Conservation (phyloP, 75 land plant species). For the Sequoiadendron giganteum region DNA sequence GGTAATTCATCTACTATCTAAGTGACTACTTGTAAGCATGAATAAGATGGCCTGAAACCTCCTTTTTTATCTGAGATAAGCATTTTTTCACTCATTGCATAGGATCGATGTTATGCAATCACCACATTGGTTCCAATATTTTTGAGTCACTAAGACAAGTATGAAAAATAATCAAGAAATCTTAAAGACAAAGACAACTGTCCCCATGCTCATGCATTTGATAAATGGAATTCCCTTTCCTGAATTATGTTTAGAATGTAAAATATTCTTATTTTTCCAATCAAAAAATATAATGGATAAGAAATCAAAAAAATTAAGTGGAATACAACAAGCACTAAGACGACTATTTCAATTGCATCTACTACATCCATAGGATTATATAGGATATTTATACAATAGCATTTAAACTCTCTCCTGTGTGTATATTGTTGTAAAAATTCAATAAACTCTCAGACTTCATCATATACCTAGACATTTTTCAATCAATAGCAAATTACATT, state of each 20-base stretch:
- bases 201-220: background rate
- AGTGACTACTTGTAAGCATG: background rate
- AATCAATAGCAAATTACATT: background rate
- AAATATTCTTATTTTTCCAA: background rate
- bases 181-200: constrained; percentile 3
- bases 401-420: background rate
- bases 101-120: background rate
- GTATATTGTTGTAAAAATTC: background rate
- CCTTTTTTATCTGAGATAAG: background rate
- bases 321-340: background rate
- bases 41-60: background rate
- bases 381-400: background rate
- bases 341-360: background rate
- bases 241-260: background rate
- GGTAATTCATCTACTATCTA: background rate
- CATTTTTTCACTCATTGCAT: background rate
- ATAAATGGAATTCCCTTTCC: background rate
- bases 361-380: background rate
- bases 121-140: background rate
- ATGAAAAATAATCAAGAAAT: background rate
- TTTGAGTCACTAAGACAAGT: background rate
- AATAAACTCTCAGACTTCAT: background rate
- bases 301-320: background rate
- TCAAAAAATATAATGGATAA: too few species aligned
- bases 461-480: background rate